A percentile compares a stretch with the other conserved stretches of the same genome.
phyloP scores from a whole-genome alignment of 139 green algal species.

The Picochlorum sp. region DNA sequence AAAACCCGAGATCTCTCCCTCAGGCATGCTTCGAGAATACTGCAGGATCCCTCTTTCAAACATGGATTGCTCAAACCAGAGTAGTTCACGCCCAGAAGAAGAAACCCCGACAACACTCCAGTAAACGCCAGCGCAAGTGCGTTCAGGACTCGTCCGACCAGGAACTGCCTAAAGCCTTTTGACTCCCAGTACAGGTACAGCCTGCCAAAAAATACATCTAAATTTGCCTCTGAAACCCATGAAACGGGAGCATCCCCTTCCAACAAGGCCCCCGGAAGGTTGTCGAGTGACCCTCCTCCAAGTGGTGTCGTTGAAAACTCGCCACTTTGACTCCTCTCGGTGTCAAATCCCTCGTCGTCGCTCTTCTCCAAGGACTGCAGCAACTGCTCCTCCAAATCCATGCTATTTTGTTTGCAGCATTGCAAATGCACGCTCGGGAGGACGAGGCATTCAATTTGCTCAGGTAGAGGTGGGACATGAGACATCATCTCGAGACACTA shows the following conservation, averaged over 20 bases:
- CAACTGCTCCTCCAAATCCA: too few relatives aligned
- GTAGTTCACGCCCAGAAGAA: constrained; percentile 87
- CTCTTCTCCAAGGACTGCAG: too few relatives aligned
- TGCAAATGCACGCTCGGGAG: too few relatives aligned
- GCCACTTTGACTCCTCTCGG: too few relatives aligned
- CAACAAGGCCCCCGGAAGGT: neutral
- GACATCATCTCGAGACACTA: too few relatives aligned
- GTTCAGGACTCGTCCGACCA: constrained; percentile 65
- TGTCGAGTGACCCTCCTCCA: too few relatives aligned
- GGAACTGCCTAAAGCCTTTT: constrained; percentile 62
- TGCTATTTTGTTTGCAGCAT: too few relatives aligned
- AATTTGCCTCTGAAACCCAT: constrained; percentile 62
- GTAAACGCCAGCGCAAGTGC: constrained; percentile 86
- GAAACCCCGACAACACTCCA: constrained; percentile 67
- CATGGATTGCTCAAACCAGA: constrained; percentile 40
- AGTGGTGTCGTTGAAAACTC: too few relatives aligned
- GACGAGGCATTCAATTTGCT: too few relatives aligned
- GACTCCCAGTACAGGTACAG: constrained; percentile 79
- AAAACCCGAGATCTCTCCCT: constrained; percentile 29
- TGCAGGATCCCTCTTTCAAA: constrained; percentile 46
- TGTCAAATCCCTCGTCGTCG: too few relatives aligned
- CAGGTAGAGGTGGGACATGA: too few relatives aligned
- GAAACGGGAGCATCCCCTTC: constrained; percentile 20
- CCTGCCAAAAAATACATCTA: constrained; percentile 75
- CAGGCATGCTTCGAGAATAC: constrained; percentile 45